A percentile compares a stretch with the other conserved stretches of the same genome.
Conservation (phyloP, 1,284 basidiomycete species). For the Spongiforma sp. region DNA sequence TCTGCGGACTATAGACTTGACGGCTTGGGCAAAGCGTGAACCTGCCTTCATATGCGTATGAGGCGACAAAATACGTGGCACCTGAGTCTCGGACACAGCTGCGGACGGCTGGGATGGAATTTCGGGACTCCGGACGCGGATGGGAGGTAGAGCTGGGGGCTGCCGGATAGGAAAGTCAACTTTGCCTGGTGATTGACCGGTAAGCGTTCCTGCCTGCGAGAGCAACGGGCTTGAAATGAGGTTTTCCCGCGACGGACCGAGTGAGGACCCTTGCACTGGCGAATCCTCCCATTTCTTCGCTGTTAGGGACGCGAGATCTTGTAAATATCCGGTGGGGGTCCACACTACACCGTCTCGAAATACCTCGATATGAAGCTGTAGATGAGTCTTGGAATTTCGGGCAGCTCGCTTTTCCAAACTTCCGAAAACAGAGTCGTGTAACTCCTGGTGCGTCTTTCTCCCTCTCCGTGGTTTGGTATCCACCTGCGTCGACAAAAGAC, state of each 20-base stretch:
- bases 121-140: conserved; percentile 23
- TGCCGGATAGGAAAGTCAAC: conserved; percentile 15
- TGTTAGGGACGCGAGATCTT: conserved; percentile 19
- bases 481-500: neutral
- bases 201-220: conserved; percentile 5
- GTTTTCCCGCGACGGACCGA: conserved; percentile 4
- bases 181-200: conserved; percentile 9
- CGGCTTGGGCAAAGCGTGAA: conserved; percentile 27
- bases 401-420: conserved; percentile 8
- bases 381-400: conserved; percentile 31
- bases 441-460: conserved; percentile 26
- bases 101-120: conserved; percentile 18
- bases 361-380: conserved; percentile 38
- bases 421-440: conserved; percentile 19
- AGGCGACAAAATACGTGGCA: conserved; percentile 10
- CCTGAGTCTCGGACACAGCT: conserved; percentile 22
- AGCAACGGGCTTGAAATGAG: neutral
- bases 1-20: conserved; percentile 28
- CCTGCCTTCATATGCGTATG: conserved; percentile 17
- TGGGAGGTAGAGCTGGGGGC: conserved; percentile 15
- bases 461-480: neutral
- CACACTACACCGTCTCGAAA: conserved; percentile 36
- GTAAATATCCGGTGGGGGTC: conserved; percentile 37
- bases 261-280: conserved; percentile 8
- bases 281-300: conserved; percentile 5